Evolutionary conservation across 129 eudicot genomes (phyloP), one percentile per base, ranked within the genome.

Genomic region (Deinandra increscens): DNA sequence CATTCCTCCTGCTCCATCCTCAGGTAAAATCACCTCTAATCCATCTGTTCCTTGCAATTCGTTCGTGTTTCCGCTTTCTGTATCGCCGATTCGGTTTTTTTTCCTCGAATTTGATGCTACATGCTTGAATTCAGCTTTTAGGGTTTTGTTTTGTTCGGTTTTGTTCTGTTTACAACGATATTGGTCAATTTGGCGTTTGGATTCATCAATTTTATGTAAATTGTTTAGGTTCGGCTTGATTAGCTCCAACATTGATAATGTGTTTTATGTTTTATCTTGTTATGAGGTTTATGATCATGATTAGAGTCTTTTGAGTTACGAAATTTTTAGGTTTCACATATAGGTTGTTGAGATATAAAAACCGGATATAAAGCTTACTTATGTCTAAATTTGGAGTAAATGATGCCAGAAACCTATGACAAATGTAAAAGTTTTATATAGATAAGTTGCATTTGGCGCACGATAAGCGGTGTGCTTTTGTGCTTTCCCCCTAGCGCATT

Each of bases 11-110:
- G n/a, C 66, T 54, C 68, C 72, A 11, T 74, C 48, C 66, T 17
- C 66, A 74, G 79, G 79, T 74, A 64, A 64, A 22, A 17, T 26
- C 11, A 33, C 38, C 62, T 9, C 2, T 20, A 49, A 51, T 44
- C 49, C 4, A 13, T 44, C n/a, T 36, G 13, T 45, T 33, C 31
- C 12, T 18, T 22, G 33, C 23, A 20, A 18, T 50, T 50, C 29
- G 8, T 50, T 50, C 12, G 12, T 50, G 5, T 49, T 50, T 50
- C 12, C 18, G 45, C 4, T 18, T 1, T 62, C 12, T 26, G 7
- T 22, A 26, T 55, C 15, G 36, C 15, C 11, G 12, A 13, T 12
- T 58, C 1, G 18, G 9, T 33, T 14, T 54, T 60, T 60, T 54
- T 54, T 54, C 6, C n/a, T 20, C 2, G 60, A 20, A 54, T 54